phyloP scores from a whole-genome alignment of 805 yeast genomes.

The Kluyveromyces starmeri region DNA sequence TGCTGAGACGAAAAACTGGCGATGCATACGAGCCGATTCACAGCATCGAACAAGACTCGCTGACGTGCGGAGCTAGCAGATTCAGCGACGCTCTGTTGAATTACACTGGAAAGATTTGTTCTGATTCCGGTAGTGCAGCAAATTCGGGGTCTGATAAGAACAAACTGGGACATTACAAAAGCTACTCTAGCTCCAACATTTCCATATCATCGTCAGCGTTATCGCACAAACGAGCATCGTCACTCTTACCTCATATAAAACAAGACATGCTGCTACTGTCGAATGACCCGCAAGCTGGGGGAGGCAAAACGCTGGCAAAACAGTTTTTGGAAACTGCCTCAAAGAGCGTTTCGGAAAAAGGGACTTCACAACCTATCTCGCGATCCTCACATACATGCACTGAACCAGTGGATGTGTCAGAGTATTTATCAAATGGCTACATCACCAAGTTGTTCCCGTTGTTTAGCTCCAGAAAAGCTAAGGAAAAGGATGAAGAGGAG shows the following conservation, averaged over 20 bases:
- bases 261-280: too few relatives aligned
- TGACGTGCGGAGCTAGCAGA: background rate
- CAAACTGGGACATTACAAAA: background rate
- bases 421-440: background rate
- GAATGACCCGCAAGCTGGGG: background rate
- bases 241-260: too few relatives aligned
- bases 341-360: background rate
- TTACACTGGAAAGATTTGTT: background rate
- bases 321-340: slow-evolving; percentile 5
- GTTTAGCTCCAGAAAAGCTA: background rate
- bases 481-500: background rate
- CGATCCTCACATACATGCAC: background rate
- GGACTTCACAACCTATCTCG: background rate
- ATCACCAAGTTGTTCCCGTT: background rate
- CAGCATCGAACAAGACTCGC: background rate
- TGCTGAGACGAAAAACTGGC: too few relatives aligned
- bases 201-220: background rate
- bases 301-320: slow-evolving; percentile 1
- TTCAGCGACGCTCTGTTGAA: slow-evolving; percentile 3
- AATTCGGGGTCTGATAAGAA: background rate
- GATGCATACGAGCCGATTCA: too few relatives aligned
- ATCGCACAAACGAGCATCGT: too few relatives aligned
- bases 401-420: background rate
- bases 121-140: background rate
- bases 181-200: background rate